Conservation (phyloP, 2,329 filamentous ascomycete genomes). For the Harringtonia aguacate region DNA sequence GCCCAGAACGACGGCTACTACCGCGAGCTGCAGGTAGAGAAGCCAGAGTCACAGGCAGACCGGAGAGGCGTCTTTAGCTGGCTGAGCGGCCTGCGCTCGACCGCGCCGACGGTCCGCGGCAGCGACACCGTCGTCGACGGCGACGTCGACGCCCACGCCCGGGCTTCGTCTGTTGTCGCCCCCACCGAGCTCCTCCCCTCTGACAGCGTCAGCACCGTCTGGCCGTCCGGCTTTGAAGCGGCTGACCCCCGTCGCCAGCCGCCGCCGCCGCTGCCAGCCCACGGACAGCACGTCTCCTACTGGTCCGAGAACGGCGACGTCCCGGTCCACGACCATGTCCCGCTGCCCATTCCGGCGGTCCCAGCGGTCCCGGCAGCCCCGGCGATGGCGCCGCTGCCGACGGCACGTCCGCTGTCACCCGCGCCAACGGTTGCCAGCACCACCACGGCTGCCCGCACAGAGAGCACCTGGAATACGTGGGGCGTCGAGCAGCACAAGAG, state of each 20-base stretch:
- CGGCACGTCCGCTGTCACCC: neutral
- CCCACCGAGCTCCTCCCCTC: too few relatives aligned
- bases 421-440: neutral
- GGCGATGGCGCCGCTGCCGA: too few relatives aligned
- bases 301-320: too few relatives aligned
- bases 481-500: neutral
- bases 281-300: neutral
- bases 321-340: too few relatives aligned
- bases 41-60: neutral
- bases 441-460: neutral
- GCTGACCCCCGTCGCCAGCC: neutral
- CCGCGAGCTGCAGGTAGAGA: too few relatives aligned
- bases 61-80: neutral
- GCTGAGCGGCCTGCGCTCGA: neutral
- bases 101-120: neutral
- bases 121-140: too few relatives aligned
- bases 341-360: neutral
- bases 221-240: neutral
- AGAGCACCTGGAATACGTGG: neutral
- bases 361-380: too few relatives aligned
- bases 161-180: too few relatives aligned
- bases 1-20: neutral
- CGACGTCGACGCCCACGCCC: too few relatives aligned
- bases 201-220: neutral
- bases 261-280: neutral